Evolutionary conservation across 1,139 yeast species (phyloP), one percentile per base, ranked within the genome.

Genomic region (Zygoascus sp.): DNA sequence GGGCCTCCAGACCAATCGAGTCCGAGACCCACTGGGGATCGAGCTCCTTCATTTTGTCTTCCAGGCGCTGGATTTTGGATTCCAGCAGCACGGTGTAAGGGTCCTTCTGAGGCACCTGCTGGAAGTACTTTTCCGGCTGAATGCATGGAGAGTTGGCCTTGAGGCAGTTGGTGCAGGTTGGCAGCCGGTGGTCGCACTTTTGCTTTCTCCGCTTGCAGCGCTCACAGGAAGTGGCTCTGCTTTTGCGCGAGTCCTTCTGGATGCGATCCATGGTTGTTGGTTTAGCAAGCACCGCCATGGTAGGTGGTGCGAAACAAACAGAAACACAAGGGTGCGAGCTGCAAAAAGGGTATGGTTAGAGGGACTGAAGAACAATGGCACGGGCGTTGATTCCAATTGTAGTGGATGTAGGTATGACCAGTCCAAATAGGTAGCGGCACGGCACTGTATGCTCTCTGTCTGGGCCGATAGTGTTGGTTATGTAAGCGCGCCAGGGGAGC

Each of bases 121-220:
- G 58, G 25, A 50, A 70, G 50, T 79, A 79, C 46, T 77, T 69
- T 4, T 77, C 77, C 0, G 84, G 84, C 56, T 79, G 81, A 2
- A 78, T 67, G 59, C 84, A 79, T 50, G 70, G 66, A 3, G 74
- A 77, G 21, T 74, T 77, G 0, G 83, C 80, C 55, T 77, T 77
- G 45, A 79, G 61, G 62, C 84, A 79, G 36, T 79, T 79, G 7
- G 83, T 76, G 56, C 84, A 79, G 38, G 77, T 69, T 2, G 84
- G 84, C 7, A 74, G 59, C 47, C 80, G 67, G 50, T 79, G 83
- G 54, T 79, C 83, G 61, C 84, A 79, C 54, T 76, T 35, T 37
- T 59, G 63, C 44, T 59, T 59, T 19, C 63, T 47, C 34, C 57
- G 49, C 44, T 58, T 58, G 37, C 62, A 58, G 53, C 63, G 47